A percentile compares a stretch with the other conserved stretches of the same genome.
phyloP scores from a whole-genome alignment of 2,329 filamentous ascomycete genomes.

The Fusarium penzigii region DNA sequence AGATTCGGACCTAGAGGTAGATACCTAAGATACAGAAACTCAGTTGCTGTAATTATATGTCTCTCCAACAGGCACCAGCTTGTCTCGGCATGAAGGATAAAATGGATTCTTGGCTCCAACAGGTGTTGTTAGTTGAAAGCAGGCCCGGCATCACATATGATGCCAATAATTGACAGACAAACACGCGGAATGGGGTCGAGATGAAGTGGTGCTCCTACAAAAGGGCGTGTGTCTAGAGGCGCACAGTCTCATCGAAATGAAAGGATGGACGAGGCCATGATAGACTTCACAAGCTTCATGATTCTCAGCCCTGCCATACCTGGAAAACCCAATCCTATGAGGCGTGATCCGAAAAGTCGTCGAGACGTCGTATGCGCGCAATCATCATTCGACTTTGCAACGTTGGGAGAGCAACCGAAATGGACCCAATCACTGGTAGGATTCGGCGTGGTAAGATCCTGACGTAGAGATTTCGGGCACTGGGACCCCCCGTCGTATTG shows the following conservation, averaged over 20 bases:
- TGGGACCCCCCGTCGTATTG: slow-evolving; percentile 9
- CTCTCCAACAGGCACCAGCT: not conserved
- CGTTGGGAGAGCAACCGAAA: slow-evolving; percentile 19
- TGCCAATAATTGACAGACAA: too few species aligned
- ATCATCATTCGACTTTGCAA: slow-evolving; percentile 25
- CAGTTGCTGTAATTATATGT: slow-evolving; percentile 1
- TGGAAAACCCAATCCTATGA: slow-evolving; percentile 10
- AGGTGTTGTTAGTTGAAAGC: too few species aligned
- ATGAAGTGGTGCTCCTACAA: too few species aligned
- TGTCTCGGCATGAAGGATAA: too few species aligned
- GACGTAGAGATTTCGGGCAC: slow-evolving; percentile 20
- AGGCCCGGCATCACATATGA: too few species aligned
- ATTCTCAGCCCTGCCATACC: slow-evolving; percentile 14
- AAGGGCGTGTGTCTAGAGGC: not conserved
- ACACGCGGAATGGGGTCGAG: too few species aligned
- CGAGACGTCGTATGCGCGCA: slow-evolving; percentile 19
- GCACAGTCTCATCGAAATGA: slow-evolving; percentile 1
- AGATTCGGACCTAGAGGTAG: slow-evolving; percentile 19
- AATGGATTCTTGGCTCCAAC: too few species aligned
- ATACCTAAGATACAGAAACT: slow-evolving; percentile 3
- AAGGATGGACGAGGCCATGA: not conserved
- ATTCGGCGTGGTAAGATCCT: slow-evolving; percentile 27
- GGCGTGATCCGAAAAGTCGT: slow-evolving; percentile 10
- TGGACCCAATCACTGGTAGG: slow-evolving; percentile 7
- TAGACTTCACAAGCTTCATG: not conserved